Conservation (phyloP, 495 filamentous ascomycete species). For the Aspergillus bertholletiae region DNA sequence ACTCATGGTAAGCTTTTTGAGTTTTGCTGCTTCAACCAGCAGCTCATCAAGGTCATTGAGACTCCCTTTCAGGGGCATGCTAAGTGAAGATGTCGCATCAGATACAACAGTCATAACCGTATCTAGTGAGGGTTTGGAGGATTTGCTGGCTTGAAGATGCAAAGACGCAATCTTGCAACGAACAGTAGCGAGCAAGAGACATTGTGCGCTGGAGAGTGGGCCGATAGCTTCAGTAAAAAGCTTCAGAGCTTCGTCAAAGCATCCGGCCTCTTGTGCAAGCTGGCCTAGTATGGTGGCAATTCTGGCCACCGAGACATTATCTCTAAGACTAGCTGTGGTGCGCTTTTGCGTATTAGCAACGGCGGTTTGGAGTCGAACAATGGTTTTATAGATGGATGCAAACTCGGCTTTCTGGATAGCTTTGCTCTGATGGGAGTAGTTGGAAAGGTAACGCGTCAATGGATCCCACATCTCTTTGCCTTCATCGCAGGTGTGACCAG, state of each 20-base stretch:
- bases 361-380: constrained; percentile 37
- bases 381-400: constrained; percentile 29
- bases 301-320: constrained; percentile 26
- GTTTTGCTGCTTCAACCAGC: constrained; percentile 56
- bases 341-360: constrained; percentile 28
- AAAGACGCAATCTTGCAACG: constrained; percentile 42
- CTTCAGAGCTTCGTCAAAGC: constrained; percentile 41
- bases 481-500: constrained; percentile 63
- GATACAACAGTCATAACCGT: constrained; percentile 21
- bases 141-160: constrained; percentile 34
- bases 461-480: constrained; percentile 69
- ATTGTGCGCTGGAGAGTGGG: constrained; percentile 30
- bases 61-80: constrained; percentile 61
- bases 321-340: constrained; percentile 16
- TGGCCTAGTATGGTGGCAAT: constrained; percentile 37
- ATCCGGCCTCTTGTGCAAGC: constrained; percentile 44
- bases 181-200: constrained; percentile 34
- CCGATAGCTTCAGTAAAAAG: constrained; percentile 32
- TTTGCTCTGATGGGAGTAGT: constrained; percentile 54
- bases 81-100: constrained; percentile 45
- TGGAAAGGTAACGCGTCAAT: constrained; percentile 59
- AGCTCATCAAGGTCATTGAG: constrained; percentile 66
- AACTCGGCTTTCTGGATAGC: constrained; percentile 40
- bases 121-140: constrained; percentile 18
- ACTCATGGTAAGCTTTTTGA: constrained; percentile 57